Percentiles rank a stretch among this genome's conserved stretches.
Evolutionary conservation across 257 asterid species (phyloP).

Genomic region (Ocimum tenuiflorum): DNA sequence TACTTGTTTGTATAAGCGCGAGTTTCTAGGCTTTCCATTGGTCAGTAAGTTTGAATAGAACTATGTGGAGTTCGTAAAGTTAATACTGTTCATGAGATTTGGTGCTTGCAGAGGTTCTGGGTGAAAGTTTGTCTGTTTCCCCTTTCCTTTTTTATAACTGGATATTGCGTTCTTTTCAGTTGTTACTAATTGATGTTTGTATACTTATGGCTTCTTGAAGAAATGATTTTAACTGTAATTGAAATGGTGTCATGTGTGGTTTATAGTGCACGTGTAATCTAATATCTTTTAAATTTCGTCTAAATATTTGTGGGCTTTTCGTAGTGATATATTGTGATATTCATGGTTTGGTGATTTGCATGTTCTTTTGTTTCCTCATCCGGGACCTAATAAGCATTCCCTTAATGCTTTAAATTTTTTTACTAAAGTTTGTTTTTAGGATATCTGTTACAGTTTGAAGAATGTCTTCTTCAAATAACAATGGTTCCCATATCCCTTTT

Average conservation of each 20-base stretch:
- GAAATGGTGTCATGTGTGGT: no score
- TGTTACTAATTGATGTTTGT: constrained; percentile 16
- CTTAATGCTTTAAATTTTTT: not conserved
- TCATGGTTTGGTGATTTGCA: not conserved
- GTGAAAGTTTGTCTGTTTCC: not conserved
- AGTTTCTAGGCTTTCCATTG: constrained; percentile 4
- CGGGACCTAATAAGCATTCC: not conserved
- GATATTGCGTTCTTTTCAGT: constrained; percentile 2
- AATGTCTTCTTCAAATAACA: constrained; percentile 71
- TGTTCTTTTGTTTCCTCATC: not conserved
- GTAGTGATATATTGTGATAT: not conserved
- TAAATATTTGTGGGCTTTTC: not conserved
- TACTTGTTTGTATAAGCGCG: constrained; percentile 8
- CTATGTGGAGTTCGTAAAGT: not conserved
- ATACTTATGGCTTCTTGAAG: not conserved
- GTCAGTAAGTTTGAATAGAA: constrained; percentile 7
- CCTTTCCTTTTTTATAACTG: not conserved
- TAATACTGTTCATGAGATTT: constrained; percentile 9
- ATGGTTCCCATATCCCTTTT: constrained; percentile 55
- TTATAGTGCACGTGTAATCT: not conserved
- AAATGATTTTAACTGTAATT: not conserved
- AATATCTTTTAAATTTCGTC: not conserved
- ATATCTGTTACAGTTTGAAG: constrained; percentile 18
- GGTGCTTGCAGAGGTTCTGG: constrained; percentile 1
- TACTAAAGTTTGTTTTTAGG: constrained; percentile 9